Evolutionary conservation across 257 asterid species (phyloP), one percentile per base, ranked within the genome.

Genomic region (Verbascum thapsus): DNA sequence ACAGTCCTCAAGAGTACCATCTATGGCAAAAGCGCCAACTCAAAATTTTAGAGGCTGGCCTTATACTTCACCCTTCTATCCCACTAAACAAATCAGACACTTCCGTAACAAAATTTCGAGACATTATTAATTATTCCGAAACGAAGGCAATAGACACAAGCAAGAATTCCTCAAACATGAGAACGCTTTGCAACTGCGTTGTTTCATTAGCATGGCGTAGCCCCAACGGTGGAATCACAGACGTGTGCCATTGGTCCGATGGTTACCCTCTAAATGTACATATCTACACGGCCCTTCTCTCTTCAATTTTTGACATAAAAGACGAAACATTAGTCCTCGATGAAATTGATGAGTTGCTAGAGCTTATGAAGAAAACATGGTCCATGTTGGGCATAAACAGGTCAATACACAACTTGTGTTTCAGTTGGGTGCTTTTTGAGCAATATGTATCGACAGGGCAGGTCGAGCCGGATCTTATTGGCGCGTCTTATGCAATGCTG

Each of bases 281-380:
- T 15, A 77, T 84, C 66, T 87, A 87, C 72, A 62, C 63, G 0
- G 78, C 84, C 13, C 59, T 87, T 1, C 74, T 87, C 0, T 58
- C 66, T 1, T 72, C 91, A 0, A 44, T 82, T 0, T 87, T 87
- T 37, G 95, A 84, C 71, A 12, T 63, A 3, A 87, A 80, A n/a
- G 91, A 87, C 1, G 85, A 82, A 44, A 80, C 86, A 0, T 57
- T 78, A 53, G 83, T 84, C 37, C 74, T 87, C 0, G 91, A 86
- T 38, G 91, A 82, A 55, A 70, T 87, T 0, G 95, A 87, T 15
- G 95, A 87, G 67, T 56, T 87, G 56, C 51, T 87, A 2, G 91
- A 87, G 64, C 82, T 87, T 12, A 84, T 87, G 81, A 87, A 78
- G 70, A 87, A 82, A 66, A 80, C 95, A 8, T 86, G 95, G 95